Evolutionary conservation across 352 stramenopile genomes (phyloP), one percentile per base, ranked within the genome.

Genomic region (Globisporangium canariense): DNA sequence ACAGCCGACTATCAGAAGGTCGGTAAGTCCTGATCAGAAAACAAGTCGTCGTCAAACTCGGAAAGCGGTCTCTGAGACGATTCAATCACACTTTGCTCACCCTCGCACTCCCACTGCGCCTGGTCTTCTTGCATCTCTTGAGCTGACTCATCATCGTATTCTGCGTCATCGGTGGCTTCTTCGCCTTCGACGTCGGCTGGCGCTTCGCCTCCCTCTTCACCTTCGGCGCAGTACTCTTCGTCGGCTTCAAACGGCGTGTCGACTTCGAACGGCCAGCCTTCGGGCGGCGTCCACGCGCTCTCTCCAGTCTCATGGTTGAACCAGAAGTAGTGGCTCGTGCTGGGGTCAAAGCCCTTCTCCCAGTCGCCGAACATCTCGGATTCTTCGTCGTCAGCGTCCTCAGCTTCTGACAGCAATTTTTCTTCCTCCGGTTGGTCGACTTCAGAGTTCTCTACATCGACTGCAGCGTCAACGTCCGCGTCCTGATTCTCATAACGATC

Each of bases 311-410:
- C 75, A 61, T 94, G 81, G 67, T 96, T 95, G 73, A 94, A 96
- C 88, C 88, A 96, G 56, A 93, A 96, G 66, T 93, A 91, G 65
- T 95, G 86, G 28, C 93, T 92, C 4, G 83, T 83, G 56, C 67
- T 86, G 10, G 82, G 76, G 43, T 95, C 86, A 38, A 93, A 93
- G 13, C 86, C 85, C 73, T 93, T 91, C 59, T 95, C 86, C 84
- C 86, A 95, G 62, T 93, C 85, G 2, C 81, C 86, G 64, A 90
- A 93, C 41, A 61, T 82, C 67, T 93, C 79, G 18, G 77, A 80
- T 64, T 89, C 80, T 68, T 93, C 86, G 28, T 94, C 84, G 30
- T 91, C 84, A 2, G 80, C 77, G 43, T 90, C 83, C 41, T 79
- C 77, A 5, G 58, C 73, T 43, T 76, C 70, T 41, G 60, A 74